phyloP scores from a whole-genome alignment of 2,329 filamentous ascomycete genomes.

The Alternaria consortialis region DNA sequence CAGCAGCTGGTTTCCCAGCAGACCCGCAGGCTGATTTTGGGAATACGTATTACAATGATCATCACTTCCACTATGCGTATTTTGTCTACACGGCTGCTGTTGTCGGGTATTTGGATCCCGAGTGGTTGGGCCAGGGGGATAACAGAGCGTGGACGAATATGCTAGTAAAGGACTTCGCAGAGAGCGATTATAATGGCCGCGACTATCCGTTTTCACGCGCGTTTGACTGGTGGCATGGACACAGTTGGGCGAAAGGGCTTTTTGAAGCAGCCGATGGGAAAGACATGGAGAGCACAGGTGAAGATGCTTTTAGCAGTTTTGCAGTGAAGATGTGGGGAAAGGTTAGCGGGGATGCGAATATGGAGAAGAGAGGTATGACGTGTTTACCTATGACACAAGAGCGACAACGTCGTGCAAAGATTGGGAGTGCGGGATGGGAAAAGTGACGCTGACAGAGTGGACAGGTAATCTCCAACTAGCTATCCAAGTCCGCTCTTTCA shows the following conservation, averaged over 20 bases:
- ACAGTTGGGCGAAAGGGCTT: constrained; percentile 89
- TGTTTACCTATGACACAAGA: background rate
- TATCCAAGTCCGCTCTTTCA: constrained; percentile 76
- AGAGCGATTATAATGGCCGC: constrained; percentile 72
- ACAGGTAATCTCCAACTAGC: constrained; percentile 82
- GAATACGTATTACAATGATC: constrained; percentile 78
- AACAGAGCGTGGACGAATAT: constrained; percentile 85
- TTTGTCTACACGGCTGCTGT: constrained; percentile 87
- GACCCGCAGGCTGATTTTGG: constrained; percentile 83
- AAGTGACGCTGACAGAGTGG: background rate
- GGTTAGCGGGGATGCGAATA: constrained; percentile 75
- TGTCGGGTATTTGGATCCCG: constrained; percentile 79
- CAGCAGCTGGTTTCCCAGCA: constrained; percentile 73
- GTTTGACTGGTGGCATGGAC: constrained; percentile 95
- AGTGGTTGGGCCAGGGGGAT: constrained; percentile 68
- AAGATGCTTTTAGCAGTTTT: constrained; percentile 88
- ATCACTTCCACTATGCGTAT: constrained; percentile 77
- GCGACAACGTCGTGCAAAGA: background rate
- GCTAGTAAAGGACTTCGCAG: constrained; percentile 83
- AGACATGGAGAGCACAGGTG: constrained; percentile 86
- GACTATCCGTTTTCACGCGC: constrained; percentile 80
- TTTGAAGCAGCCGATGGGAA: constrained; percentile 77
- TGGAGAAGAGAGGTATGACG: constrained; percentile 71
- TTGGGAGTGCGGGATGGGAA: background rate
- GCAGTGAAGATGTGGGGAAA: constrained; percentile 94